Evolutionary conservation across 2,329 filamentous ascomycete species (phyloP), one percentile per base, ranked within the genome.

Genomic region (Clonostachys byssicola): DNA sequence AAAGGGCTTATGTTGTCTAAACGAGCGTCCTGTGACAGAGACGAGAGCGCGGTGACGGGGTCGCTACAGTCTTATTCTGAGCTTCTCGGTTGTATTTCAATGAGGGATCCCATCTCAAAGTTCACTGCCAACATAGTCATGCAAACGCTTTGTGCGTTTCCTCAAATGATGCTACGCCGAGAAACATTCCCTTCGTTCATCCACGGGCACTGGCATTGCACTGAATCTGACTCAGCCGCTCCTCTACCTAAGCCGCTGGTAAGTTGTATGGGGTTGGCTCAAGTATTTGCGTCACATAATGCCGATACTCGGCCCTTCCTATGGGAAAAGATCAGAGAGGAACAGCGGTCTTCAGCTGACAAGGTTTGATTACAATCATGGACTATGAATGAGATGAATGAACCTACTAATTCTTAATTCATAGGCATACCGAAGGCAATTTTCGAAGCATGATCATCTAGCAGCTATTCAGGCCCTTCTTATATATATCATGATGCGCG

Each of bases 111-210:
- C 7, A 48, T 43, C 2, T 34, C 48, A 2, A 51, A 55, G 12
- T 48, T 52, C 14, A 54, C 56, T 5, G 54, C 59, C 0, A 49
- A 47, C 2, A 45, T 62, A 1, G 56, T 64, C 13, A 45, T 54
- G 12, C 56, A 60, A 10, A 54, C 51, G 2, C 44, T 63, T 2
- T 52, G 60, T 17, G 52, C 61, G 0, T 64, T 59, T 33, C 62
- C 62, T 0, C 57, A 52, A 10, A 61, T 61, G 61, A 64, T 65
- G 62, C 51, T 59, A 7, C 52, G 58, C 7, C 58, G 58, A 1
- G 53, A 60, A 7, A 62, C 51, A 0, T 57, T 64, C 33, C 62
- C 62, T 3, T 61, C 62, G 0, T 65, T 65, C 5, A 57, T 65
- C 12, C 60, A 65, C 18, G 52, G 55, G 0, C 50, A 60, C 2